Evolutionary conservation across 805 yeast species (phyloP), one percentile per base, ranked within the genome.

Genomic region (Yamadazyma scolyti): DNA sequence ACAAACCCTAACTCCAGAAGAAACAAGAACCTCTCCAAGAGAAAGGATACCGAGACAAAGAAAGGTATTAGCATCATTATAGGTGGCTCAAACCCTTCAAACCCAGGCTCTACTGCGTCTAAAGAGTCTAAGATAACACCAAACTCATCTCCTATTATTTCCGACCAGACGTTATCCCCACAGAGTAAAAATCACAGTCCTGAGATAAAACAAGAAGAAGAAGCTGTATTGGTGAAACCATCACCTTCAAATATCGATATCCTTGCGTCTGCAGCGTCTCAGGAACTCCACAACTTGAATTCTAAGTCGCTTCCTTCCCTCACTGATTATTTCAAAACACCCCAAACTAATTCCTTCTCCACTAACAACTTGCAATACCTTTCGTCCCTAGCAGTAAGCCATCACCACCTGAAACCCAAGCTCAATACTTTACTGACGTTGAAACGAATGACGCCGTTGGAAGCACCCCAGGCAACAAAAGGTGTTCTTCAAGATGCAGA

Each of bases 1-100:
- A 75, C 79, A 15, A 81, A 81, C 44, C 84, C 87, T 11, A 75
- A 77, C 33, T 75, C 82, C 18, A 50, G 79, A 34, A 71, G 81
- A 52, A 77, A 82, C 47, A 73, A 77, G 52, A 70, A 60, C 28
- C 37, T 52, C 27, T 39, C 25, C 20, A 52, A 48, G 27, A 35
- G 25, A n/a, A 17, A 23, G 9, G 27, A 20, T 12, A 11, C n/a
- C 18, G 33, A 20, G n/a, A 8, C 20, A 7, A 19, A 19, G 20
- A 8, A 19, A 9, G 20, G 7, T n/a, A n/a, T n/a, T n/a, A n/a
- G n/a, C n/a, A n/a, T n/a, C n/a, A n/a, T n/a, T n/a, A n/a, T n/a
- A n/a, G n/a, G n/a, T n/a, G n/a, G n/a, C n/a, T n/a, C n/a, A n/a
- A n/a, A n/a, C n/a, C n/a, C n/a, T n/a, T n/a, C n/a, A n/a, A n/a